Evolutionary conservation across 164 flowering plant species (phyloP).

Genomic region (Dillenia turbinata): DNA sequence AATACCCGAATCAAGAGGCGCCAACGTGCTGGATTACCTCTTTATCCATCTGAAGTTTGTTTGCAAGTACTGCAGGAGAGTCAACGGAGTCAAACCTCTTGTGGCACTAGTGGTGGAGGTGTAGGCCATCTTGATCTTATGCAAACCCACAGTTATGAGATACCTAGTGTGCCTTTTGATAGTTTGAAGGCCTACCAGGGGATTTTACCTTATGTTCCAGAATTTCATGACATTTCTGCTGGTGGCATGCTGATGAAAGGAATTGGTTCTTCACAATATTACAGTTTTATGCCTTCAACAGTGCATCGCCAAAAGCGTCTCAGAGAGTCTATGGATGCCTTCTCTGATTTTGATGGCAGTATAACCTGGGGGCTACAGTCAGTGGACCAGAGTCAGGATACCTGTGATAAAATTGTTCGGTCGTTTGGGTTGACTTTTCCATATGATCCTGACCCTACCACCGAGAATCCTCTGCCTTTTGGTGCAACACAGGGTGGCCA

Average conservation of each 20-base stretch:
- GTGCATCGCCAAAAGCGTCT: conserved; percentile 46
- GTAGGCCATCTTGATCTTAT: conserved; percentile 33
- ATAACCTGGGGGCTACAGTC: conserved; percentile 26
- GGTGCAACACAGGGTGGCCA: conserved; percentile 53
- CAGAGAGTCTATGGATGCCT: conserved; percentile 36
- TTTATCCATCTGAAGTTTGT: conserved; percentile 76
- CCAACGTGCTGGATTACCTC: conserved; percentile 88
- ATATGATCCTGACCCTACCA: conserved; percentile 29
- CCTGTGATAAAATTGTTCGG: conserved; percentile 27
- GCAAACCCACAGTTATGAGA: conserved; percentile 35
- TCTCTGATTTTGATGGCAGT: conserved; percentile 27
- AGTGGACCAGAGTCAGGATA: conserved; percentile 36
- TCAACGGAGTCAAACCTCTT: conserved; percentile 29
- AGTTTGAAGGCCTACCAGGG: conserved; percentile 39
- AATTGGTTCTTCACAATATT: conserved; percentile 39
- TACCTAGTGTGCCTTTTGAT: conserved; percentile 57
- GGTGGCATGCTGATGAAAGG: conserved; percentile 37
- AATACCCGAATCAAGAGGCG: conserved; percentile 88
- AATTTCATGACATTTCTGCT: conserved; percentile 40
- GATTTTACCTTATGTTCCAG: conserved; percentile 34
- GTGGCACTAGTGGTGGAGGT: conserved; percentile 27
- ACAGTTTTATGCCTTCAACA: conserved; percentile 27
- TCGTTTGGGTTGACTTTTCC: conserved; percentile 43
- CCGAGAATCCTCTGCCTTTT: conserved; percentile 19
- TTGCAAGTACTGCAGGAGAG: conserved; percentile 43